Conservation (phyloP, 2,329 filamentous ascomycete genomes). For the Arthrobotrys entomopaga region DNA sequence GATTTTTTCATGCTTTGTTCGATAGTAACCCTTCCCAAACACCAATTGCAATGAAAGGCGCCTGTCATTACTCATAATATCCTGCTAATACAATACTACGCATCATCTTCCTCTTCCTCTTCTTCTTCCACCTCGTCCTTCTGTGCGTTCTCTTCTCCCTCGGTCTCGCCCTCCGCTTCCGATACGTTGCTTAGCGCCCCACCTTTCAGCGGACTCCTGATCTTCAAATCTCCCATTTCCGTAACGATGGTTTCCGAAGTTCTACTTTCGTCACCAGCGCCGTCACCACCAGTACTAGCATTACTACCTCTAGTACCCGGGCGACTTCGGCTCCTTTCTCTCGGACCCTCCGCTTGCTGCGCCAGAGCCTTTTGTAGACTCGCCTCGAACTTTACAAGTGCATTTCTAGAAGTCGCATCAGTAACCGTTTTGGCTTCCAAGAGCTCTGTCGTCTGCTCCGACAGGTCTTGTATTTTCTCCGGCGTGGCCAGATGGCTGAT, state of each 20-base stretch:
- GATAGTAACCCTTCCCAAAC: constrained; percentile 11
- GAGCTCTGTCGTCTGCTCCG: constrained; percentile 70
- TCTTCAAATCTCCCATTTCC: constrained; percentile 62
- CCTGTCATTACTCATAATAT: neutral
- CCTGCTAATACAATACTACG: constrained; percentile 2
- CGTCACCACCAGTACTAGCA: constrained; percentile 61
- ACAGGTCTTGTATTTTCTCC: constrained; percentile 69
- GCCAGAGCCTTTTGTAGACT: constrained; percentile 75
- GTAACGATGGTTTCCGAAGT: constrained; percentile 57
- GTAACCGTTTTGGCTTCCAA: constrained; percentile 72
- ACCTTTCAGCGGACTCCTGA: constrained; percentile 65
- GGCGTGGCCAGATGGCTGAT: constrained; percentile 74
- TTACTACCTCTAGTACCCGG: constrained; percentile 63
- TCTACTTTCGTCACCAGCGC: constrained; percentile 60
- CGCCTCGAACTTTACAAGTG: constrained; percentile 75
- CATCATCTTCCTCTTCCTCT: neutral
- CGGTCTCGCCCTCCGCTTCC: constrained; percentile 60
- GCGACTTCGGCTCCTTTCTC: constrained; percentile 59
- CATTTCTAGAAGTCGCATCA: constrained; percentile 72
- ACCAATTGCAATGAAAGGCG: constrained; percentile 14
- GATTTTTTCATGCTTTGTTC: neutral
- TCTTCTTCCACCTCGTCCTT: constrained; percentile 56
- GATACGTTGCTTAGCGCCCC: constrained; percentile 60
- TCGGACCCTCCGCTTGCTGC: constrained; percentile 61
- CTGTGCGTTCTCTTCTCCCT: constrained; percentile 57